Base-by-base conservation (phyloP, 805 yeast genomes). In the Saturnispora silvae region DNA sequence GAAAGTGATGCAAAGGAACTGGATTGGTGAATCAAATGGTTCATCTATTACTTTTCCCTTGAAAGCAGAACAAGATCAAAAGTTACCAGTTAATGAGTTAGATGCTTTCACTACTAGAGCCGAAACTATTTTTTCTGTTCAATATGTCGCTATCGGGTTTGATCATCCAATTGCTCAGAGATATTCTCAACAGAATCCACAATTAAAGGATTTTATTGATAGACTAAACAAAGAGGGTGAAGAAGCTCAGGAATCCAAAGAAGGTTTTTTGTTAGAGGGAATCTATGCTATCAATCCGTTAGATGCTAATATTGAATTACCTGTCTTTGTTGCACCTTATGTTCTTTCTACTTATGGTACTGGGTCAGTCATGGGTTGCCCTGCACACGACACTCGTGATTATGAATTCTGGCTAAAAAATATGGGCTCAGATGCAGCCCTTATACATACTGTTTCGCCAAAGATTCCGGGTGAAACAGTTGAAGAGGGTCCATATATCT, bases 311-410 rank as follows among this genome's bases (percentile, higher is more conserved):
- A 38, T 54, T 1, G 46, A 59, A 22, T 41, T 89, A 4, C 96
- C 96, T 0, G 75, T 89, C 0, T 92, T 72, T 61, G 87, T 70
- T 2, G 96, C 97, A 0, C 95, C 96, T 0, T 92, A 87, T 56
- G 97, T 89, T 1, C 54, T 89, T 25, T 76, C 81, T 4, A 61
- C 70, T 3, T 89, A 89, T 52, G 96, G 96, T 1, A 75, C 75
- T 40, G 95, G 96, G 28, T 95, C 95, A 1, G 97, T 89, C 0
- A 89, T 92, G 97, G 98, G 98, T 1, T 84, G 94, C 49, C 98
- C 98, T 2, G 95, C 81, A 0, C 96, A 87, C 56, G 97, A 92
- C 56, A 63, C 65, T 31, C 68, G 97, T 43, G 98, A 92, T 52
- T 73, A 53, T 48, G 82, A 67, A 6, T 89, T 92, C 52, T 89